Evolutionary conservation across 2,329 filamentous ascomycete genomes (phyloP).

Genomic region (Aspergillus fructus): DNA sequence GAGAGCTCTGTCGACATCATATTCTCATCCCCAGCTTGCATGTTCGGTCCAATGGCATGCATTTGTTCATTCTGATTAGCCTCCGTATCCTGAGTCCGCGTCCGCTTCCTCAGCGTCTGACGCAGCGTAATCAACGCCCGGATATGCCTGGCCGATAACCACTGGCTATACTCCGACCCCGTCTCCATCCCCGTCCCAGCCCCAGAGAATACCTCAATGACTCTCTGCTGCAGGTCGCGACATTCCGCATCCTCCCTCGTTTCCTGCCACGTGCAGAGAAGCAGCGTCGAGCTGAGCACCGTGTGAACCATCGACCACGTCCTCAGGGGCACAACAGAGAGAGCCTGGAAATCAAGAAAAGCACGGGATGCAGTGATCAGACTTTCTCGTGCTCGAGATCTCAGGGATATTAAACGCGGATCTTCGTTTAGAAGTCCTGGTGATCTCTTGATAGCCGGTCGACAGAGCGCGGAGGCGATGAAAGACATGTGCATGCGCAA

Average conservation of each 20-base stretch:
- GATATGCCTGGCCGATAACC: conserved; percentile 31
- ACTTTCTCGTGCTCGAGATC: conserved; percentile 24
- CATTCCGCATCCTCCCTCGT: conserved; percentile 31
- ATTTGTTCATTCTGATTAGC: not conserved
- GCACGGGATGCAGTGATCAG: conserved; percentile 29
- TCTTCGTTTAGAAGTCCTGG: not conserved
- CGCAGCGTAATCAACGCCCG: conserved; percentile 27
- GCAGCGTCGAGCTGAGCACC: conserved; percentile 32
- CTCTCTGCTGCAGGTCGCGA: conserved; percentile 28
- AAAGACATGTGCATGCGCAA: conserved; percentile 58
- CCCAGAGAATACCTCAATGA: conserved; percentile 30
- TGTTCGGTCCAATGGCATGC: too few relatives aligned
- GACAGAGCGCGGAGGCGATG: conserved; percentile 56
- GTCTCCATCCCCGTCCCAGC: conserved; percentile 15
- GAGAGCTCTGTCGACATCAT: not conserved
- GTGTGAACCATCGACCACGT: conserved; percentile 39
- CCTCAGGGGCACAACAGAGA: conserved; percentile 30
- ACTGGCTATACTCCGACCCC: conserved; percentile 23
- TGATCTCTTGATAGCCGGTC: conserved; percentile 51
- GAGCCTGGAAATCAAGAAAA: conserved; percentile 33
- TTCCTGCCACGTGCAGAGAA: conserved; percentile 36
- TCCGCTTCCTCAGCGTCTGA: conserved; percentile 17
- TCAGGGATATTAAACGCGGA: conserved; percentile 16
- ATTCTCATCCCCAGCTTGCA: not conserved
- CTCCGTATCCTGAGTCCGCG: not conserved